Conservation (phyloP, 108 stramenopile species). For the Heterococcus sp. region DNA sequence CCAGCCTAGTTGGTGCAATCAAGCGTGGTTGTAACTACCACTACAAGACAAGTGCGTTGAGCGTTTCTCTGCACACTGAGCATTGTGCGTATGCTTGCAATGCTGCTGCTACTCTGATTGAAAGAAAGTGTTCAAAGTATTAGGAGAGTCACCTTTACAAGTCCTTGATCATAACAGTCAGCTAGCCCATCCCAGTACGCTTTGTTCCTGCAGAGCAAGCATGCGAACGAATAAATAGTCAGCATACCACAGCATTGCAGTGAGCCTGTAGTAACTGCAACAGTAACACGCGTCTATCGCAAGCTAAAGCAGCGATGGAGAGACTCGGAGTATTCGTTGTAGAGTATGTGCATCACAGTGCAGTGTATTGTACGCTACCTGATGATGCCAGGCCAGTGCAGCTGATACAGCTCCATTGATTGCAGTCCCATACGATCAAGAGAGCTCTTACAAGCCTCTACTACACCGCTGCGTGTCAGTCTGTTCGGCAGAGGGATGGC, state of each 20-base stretch:
- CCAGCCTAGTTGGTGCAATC: neutral
- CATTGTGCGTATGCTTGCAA: neutral
- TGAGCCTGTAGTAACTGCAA: too few species aligned
- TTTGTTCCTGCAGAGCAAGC: constrained; percentile 35
- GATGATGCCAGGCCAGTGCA: constrained; percentile 78
- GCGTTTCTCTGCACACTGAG: neutral
- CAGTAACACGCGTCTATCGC: too few species aligned
- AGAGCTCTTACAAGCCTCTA: constrained; percentile 70
- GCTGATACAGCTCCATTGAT: constrained; percentile 78
- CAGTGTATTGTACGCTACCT: too few species aligned
- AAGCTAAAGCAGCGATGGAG: too few species aligned
- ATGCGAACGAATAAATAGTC: too few species aligned
- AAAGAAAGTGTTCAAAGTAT: neutral
- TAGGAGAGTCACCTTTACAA: constrained; percentile 14
- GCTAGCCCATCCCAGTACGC: constrained; percentile 43
- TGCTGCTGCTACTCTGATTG: too few species aligned
- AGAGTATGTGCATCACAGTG: too few species aligned
- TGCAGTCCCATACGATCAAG: constrained; percentile 63
- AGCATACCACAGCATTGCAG: too few species aligned
- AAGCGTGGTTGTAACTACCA: neutral
- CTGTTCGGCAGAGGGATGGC: constrained; percentile 49
- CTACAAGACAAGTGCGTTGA: too few species aligned
- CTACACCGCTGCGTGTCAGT: constrained; percentile 31
- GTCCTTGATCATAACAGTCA: constrained; percentile 18
- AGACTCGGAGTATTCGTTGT: too few species aligned